Conservation (phyloP, 2,329 filamentous ascomycete genomes). For the Colletotrichum ledebouriae region DNA sequence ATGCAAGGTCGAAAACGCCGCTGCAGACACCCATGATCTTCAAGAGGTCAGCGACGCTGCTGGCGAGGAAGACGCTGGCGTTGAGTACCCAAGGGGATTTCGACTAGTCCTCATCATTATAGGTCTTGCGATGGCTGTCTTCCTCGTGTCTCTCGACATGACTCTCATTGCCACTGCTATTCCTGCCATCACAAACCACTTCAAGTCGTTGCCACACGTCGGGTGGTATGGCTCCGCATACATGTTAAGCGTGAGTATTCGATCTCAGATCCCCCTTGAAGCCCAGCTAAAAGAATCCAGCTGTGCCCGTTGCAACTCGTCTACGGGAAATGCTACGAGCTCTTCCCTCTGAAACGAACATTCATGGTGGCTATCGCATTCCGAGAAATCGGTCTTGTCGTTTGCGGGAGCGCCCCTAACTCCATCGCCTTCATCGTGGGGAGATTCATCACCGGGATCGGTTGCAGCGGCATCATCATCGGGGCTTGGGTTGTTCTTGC, state of each 20-base stretch:
- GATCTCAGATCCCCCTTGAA: too few relatives aligned
- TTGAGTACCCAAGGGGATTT: constrained; percentile 47
- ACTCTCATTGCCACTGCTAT: constrained; percentile 52
- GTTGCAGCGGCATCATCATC: constrained; percentile 52
- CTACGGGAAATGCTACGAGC: constrained; percentile 15
- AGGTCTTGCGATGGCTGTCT: constrained; percentile 67
- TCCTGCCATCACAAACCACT: constrained; percentile 63
- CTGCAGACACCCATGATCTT: too few relatives aligned
- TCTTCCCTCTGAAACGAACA: constrained; percentile 45
- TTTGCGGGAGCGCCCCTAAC: constrained; percentile 48
- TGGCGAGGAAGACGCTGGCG: not conserved
- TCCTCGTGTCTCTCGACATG: constrained; percentile 55
- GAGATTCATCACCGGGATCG: constrained; percentile 53
- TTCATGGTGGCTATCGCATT: constrained; percentile 46
- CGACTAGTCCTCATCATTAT: constrained; percentile 61
- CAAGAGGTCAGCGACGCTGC: not conserved
- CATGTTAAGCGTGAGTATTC: constrained; percentile 46
- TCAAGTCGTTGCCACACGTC: constrained; percentile 64
- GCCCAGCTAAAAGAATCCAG: not conserved
- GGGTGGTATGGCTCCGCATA: constrained; percentile 69
- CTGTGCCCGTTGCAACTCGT: constrained; percentile 43
- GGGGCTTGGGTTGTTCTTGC: constrained; percentile 56
- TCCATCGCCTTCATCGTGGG: constrained; percentile 54
- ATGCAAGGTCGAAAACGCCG: too few relatives aligned
- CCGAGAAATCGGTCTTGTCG: constrained; percentile 46